Evolutionary conservation across 2,329 filamentous ascomycete species (phyloP).

Genomic region (Penicillium sp.): DNA sequence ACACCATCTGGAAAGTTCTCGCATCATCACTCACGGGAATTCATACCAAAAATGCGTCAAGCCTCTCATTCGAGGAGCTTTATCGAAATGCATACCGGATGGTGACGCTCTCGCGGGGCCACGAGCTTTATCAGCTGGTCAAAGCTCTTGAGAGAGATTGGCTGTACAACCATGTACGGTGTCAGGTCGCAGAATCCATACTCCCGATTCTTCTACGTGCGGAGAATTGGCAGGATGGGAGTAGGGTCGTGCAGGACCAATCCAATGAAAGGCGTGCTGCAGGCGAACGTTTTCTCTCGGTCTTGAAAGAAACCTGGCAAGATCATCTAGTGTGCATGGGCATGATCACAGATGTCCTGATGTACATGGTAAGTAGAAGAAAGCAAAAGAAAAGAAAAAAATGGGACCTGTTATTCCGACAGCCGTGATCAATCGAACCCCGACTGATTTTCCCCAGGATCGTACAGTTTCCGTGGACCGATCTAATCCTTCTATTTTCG

Average conservation of each 20-base stretch:
- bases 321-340: conserved; percentile 90
- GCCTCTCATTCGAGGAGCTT: conserved; percentile 87
- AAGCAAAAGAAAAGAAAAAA: too few relatives aligned
- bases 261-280: conserved; percentile 70
- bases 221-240: conserved; percentile 36
- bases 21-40: conserved; percentile 76
- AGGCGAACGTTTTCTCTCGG: conserved; percentile 75
- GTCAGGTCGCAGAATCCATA: conserved; percentile 64
- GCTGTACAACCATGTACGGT: conserved; percentile 68
- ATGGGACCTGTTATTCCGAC: too few relatives aligned
- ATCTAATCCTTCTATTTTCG: conserved; percentile 70
- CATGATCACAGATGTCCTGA: conserved; percentile 92
- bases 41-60: conserved; percentile 83
- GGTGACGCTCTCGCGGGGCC: conserved; percentile 79
- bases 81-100: conserved; percentile 94
- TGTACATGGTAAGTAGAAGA: conserved; percentile 67
- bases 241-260: conserved; percentile 49
- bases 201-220: conserved; percentile 61
- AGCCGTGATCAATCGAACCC: too few relatives aligned
- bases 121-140: conserved; percentile 72
- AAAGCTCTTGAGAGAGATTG: conserved; percentile 75
- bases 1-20: conserved; percentile 75
- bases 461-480: conserved; percentile 72
- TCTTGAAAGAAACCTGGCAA: conserved; percentile 72
- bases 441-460: conserved; percentile 49